phyloP scores from a whole-genome alignment of 176 grass and related monocot species.

The Paspalum notatum region DNA sequence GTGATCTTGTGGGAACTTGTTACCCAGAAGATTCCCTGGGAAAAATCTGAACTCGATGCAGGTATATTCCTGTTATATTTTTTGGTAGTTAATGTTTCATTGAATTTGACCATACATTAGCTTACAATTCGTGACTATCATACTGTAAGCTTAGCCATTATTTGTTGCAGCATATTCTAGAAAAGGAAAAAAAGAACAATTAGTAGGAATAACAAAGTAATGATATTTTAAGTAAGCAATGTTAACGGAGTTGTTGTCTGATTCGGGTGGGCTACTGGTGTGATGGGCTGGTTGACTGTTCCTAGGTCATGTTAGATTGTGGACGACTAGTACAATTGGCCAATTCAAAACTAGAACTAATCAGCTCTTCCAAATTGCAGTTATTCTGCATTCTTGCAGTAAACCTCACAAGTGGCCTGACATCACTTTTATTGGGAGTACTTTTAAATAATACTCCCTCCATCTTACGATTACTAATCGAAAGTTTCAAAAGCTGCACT shows the following conservation, averaged over 20 bases:
- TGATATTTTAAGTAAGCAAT: background rate
- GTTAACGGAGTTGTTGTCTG: background rate
- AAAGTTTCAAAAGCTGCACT: no score
- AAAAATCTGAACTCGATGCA: conserved; percentile 97
- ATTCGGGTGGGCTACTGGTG: background rate
- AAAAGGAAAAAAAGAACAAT: background rate
- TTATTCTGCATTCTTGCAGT: conserved; percentile 29
- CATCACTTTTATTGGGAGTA: background rate
- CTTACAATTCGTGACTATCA: conserved; percentile 20
- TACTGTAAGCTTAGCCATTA: conserved; percentile 16
- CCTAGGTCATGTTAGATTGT: background rate
- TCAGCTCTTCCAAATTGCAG: background rate
- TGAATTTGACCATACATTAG: background rate
- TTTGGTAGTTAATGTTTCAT: background rate
- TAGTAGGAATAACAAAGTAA: background rate
- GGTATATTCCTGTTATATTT: conserved; percentile 49
- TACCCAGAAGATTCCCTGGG: conserved; percentile 98
- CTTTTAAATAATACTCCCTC: background rate
- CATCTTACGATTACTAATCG: no score
- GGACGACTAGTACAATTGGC: background rate
- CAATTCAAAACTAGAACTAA: background rate
- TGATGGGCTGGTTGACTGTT: background rate
- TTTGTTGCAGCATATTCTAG: conserved; percentile 7
- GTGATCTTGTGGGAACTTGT: conserved; percentile 98
- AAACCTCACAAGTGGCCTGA: background rate